Evolutionary conservation across 2,329 filamentous ascomycete species (phyloP), one percentile per base, ranked within the genome.

Genomic region (Trichoderma endophyticum): DNA sequence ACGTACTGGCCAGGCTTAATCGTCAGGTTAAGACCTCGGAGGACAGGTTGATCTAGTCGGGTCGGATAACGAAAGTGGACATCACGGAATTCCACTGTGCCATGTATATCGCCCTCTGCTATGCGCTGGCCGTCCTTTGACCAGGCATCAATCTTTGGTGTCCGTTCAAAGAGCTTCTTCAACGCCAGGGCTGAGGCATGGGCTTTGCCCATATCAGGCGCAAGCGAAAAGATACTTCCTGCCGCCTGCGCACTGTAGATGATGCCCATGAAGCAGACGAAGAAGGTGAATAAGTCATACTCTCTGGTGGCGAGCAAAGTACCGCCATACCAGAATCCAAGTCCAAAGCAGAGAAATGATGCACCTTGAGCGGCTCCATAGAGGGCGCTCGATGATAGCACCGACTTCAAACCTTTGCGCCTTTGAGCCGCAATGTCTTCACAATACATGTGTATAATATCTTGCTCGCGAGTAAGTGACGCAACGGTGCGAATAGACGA

Each of bases 61-160:
- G 94, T 97, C 0, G 95, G 95, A 78, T 98, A 99, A 56, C 94
- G 89, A 87, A 98, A 98, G 80, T 97, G 94, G 2, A 98, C 94
- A 75, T 97, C 91, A 24, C 92, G 90, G 84, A 99, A 97, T 80
- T 98, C 94, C 74, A 99, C 89, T 14, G 87, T 87, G 30, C 95
- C 95, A 24, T 96, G 89, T 28, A 95, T 86, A n/a, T 70, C 61
- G n/a, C 60, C 21, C 2, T 85, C 78, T 1, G 88, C 82, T 7
- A 97, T 76, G 2, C 82, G 83, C 21, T 89, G 87, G 18, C 94
- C 94, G 1, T 91, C 89, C 0, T 86, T 76, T 0, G 91, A 92
- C 93, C 93, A 97, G 0, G 90, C 89, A 79, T 97, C 95, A 75
- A 98, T 96, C 3, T 84, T 82, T 0, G 96, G 95, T 75, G 92